These are phyloP conservation scores for Phaffia tasmanica DNA, from an alignment of 768 basidiomycete species.

Conservation along the genomic window DNA sequence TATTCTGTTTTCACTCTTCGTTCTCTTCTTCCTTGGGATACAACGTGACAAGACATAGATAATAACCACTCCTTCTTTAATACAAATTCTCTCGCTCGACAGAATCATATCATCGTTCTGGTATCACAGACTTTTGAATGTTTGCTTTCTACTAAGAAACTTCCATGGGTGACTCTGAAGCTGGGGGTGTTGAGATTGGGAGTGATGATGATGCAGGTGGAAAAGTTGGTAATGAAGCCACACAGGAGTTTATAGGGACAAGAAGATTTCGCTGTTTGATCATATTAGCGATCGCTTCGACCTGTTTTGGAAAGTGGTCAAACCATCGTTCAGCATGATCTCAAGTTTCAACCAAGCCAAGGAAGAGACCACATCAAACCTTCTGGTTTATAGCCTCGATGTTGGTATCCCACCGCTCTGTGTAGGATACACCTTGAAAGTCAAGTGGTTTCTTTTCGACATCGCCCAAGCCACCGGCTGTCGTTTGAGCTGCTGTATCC, in stretches of 20 bases:
- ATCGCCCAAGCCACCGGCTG: conserved; percentile 43
- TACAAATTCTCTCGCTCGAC: too few species aligned
- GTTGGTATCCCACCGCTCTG: conserved; percentile 91
- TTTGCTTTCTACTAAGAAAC: too few species aligned
- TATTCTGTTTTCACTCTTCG: too few species aligned
- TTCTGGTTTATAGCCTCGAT: conserved; percentile 80
- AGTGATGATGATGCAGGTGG: too few species aligned
- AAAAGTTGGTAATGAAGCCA: too few species aligned
- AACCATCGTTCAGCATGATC: not conserved
- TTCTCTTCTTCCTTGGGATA: too few species aligned
- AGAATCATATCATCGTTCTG: too few species aligned
- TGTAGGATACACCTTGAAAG: conserved; percentile 67
- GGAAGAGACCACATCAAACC: conserved; percentile 43
- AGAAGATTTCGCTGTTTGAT: conserved; percentile 18
- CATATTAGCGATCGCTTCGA: conserved; percentile 23
- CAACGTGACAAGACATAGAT: too few species aligned
- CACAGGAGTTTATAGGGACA: not conserved
- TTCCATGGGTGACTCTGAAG: too few species aligned
- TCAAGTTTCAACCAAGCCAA: not conserved
- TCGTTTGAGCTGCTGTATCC: conserved; percentile 13
- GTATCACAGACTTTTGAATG: too few species aligned
- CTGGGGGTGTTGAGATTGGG: too few species aligned
- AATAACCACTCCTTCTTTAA: too few species aligned
- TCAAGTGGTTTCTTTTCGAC: conserved; percentile 71
- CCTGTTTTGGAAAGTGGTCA: not conserved